phyloP scores from a whole-genome alignment of 345 rosid species.

The Crucihimalaya himalaica region DNA sequence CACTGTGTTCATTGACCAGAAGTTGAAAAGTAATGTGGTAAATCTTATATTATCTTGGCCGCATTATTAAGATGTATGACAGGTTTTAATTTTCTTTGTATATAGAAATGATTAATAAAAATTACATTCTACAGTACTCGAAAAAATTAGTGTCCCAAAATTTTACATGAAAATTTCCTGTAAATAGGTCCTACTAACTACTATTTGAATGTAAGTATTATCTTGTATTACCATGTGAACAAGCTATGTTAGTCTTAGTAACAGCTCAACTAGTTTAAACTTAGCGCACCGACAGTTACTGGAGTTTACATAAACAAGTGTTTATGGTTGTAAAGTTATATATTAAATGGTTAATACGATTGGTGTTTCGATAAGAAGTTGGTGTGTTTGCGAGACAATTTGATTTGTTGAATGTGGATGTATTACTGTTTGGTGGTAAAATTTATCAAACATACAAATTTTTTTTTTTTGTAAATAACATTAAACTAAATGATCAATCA shows the following conservation, averaged over 20 bases:
- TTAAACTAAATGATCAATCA: too few relatives aligned
- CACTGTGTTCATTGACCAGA: conserved; percentile 9
- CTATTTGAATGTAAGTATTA: too few relatives aligned
- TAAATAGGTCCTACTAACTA: neutral
- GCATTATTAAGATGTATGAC: neutral
- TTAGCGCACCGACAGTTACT: too few relatives aligned
- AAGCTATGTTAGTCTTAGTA: neutral
- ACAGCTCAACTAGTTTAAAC: too few relatives aligned
- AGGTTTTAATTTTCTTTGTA: neutral
- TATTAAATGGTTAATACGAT: neutral
- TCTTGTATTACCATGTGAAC: neutral
- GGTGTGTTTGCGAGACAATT: neutral
- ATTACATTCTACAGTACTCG: neutral
- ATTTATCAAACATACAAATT: too few relatives aligned
- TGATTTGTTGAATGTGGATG: neutral
- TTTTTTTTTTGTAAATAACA: too few relatives aligned
- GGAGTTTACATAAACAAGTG: neutral
- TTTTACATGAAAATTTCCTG: neutral
- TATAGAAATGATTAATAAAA: neutral
- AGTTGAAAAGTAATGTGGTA: neutral
- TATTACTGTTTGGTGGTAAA: neutral
- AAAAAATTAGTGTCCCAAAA: neutral
- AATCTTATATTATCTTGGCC: neutral
- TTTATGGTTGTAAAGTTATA: neutral
- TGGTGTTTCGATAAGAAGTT: neutral